Conservation (phyloP, 1,139 yeast species). For the Suhomyces ambrosiae region DNA sequence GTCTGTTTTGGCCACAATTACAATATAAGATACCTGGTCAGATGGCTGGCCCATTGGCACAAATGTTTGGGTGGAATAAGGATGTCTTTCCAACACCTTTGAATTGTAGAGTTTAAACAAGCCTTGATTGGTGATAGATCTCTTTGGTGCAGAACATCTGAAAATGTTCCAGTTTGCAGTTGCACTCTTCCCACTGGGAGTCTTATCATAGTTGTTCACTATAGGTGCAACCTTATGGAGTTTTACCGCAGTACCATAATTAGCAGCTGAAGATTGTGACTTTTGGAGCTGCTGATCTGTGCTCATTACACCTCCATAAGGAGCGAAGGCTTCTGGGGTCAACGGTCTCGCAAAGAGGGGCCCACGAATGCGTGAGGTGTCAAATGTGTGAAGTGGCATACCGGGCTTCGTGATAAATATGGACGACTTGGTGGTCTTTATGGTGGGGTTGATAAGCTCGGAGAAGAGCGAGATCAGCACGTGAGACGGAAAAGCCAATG, state of each 20-base stretch:
- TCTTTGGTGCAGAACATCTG: slow-evolving; percentile 74
- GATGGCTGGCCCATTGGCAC: slow-evolving; percentile 77
- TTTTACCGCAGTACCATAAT: slow-evolving; percentile 92
- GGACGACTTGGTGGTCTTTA: not conserved
- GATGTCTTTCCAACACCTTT: slow-evolving; percentile 86
- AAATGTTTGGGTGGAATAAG: slow-evolving; percentile 87
- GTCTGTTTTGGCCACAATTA: slow-evolving; percentile 73
- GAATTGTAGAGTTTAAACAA: slow-evolving; percentile 46
- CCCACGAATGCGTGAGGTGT: slow-evolving; percentile 26
- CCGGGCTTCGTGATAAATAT: not conserved
- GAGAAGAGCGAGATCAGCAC: slow-evolving; percentile 4
- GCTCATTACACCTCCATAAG: slow-evolving; percentile 49
- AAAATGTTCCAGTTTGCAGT: slow-evolving; percentile 82
- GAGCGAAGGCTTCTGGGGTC: slow-evolving; percentile 45
- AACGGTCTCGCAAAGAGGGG: slow-evolving; percentile 36
- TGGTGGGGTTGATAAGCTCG: slow-evolving; percentile 3
- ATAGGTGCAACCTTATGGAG: slow-evolving; percentile 72
- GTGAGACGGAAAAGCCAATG: not conserved
- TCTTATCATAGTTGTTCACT: slow-evolving; percentile 48
- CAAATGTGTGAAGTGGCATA: slow-evolving; percentile 48
- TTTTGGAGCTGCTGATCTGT: slow-evolving; percentile 46
- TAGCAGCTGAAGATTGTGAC: slow-evolving; percentile 54
- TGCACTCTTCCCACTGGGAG: slow-evolving; percentile 49
- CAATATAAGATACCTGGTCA: slow-evolving; percentile 60
- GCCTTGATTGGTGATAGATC: slow-evolving; percentile 43